Conservation (phyloP, 1,139 yeast genomes). For the Taphrina flavorubra region DNA sequence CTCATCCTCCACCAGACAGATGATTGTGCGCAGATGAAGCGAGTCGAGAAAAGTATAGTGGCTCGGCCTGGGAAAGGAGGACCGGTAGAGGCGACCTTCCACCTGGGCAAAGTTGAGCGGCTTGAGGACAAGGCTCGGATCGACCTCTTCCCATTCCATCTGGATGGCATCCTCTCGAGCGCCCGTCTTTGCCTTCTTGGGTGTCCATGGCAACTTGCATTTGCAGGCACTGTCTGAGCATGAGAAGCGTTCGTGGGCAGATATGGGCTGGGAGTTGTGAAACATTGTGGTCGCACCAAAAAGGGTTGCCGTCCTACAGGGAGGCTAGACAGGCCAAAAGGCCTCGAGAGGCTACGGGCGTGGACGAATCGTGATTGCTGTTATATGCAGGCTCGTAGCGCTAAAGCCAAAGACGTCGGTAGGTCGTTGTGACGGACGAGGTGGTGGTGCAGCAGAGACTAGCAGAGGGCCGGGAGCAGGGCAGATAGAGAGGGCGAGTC, state of each 20-base stretch:
- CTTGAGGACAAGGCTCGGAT: conserved; percentile 2
- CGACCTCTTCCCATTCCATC: conserved; percentile 33
- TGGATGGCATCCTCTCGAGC: conserved; percentile 22
- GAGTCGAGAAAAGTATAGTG: conserved; percentile 72
- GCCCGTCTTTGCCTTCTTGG: conserved; percentile 22
- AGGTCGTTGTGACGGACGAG: neutral
- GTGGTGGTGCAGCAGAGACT: neutral
- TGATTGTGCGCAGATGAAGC: conserved; percentile 70
- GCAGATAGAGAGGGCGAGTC: neutral
- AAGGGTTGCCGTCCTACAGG: neutral
- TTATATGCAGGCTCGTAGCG: neutral
- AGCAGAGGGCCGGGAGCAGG: neutral
- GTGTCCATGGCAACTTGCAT: conserved; percentile 15
- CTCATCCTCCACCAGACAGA: conserved; percentile 82
- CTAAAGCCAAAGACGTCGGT: neutral
- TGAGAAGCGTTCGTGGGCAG: conserved; percentile 7
- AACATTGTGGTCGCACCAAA: conserved; percentile 11
- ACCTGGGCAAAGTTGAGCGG: conserved; percentile 76
- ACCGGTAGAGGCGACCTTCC: conserved; percentile 76
- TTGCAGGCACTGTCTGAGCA: conserved; percentile 13
- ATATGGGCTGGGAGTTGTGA: conserved; percentile 18
- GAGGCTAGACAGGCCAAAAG: neutral
- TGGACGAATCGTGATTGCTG: neutral
- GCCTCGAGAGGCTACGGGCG: conserved; percentile 5
- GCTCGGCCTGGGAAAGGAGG: conserved; percentile 85